Evolutionary conservation across 495 filamentous ascomycete genomes (phyloP).

Genomic region (Annulohypoxylon bovei): DNA sequence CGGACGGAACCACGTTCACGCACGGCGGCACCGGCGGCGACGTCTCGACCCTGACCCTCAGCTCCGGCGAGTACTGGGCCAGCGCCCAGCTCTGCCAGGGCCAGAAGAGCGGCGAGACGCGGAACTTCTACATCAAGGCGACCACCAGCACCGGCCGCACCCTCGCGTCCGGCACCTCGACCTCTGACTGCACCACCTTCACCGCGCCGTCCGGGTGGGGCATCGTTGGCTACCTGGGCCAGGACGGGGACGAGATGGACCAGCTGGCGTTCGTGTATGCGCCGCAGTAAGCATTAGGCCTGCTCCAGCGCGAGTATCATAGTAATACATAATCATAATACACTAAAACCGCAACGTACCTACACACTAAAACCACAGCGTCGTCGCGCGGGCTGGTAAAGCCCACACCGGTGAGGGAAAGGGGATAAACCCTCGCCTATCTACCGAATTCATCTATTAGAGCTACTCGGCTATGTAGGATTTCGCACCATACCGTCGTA

Average conservation of each 20-base stretch:
- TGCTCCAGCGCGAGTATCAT: neutral
- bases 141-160: constrained; percentile 63
- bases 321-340: constrained; percentile 20
- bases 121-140: constrained; percentile 67
- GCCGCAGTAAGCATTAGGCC: constrained; percentile 41
- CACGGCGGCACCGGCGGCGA: constrained; percentile 68
- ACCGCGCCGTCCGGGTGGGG: constrained; percentile 63
- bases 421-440: neutral
- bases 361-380: neutral
- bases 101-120: constrained; percentile 56
- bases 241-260: constrained; percentile 68
- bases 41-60: constrained; percentile 55
- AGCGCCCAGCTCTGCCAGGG: constrained; percentile 64
- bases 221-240: constrained; percentile 67
- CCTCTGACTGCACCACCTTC: constrained; percentile 60
- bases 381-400: constrained; percentile 2
- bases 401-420: neutral
- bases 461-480: constrained; percentile 19
- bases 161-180: constrained; percentile 58
- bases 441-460: constrained; percentile 13
- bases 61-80: constrained; percentile 58
- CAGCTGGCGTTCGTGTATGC: constrained; percentile 66
- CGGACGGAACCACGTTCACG: constrained; percentile 55
- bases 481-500: constrained; percentile 18
- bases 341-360: no score